phyloP scores from a whole-genome alignment of 768 basidiomycete genomes.

The Chalciporus piperatus region DNA sequence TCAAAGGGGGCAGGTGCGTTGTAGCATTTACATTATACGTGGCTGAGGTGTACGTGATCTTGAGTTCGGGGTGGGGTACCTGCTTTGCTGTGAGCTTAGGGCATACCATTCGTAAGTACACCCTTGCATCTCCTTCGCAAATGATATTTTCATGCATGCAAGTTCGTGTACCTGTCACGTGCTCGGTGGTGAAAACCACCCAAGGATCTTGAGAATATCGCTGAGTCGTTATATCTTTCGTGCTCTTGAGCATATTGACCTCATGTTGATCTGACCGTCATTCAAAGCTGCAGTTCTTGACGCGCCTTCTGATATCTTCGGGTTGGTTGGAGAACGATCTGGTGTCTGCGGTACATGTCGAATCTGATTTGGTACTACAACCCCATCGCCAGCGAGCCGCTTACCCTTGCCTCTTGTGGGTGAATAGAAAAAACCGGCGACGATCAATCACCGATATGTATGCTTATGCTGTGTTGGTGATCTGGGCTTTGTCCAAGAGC shows the following conservation, averaged over 20 bases:
- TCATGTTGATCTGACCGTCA: constrained; percentile 21
- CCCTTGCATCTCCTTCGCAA: constrained; percentile 43
- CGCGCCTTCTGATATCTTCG: neutral
- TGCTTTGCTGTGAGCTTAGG: constrained; percentile 19
- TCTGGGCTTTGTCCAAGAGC: too few species aligned
- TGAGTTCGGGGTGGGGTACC: constrained; percentile 28
- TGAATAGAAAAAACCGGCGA: too few species aligned
- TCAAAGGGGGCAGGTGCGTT: constrained; percentile 59
- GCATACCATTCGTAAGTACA: constrained; percentile 52
- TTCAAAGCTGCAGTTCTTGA: neutral
- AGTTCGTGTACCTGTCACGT: constrained; percentile 2
- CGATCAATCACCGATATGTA: too few species aligned
- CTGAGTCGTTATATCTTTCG: constrained; percentile 25
- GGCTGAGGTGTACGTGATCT: constrained; percentile 41
- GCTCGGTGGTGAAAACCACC: neutral
- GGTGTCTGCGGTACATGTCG: too few species aligned
- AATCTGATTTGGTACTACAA: too few species aligned
- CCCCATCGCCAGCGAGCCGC: too few species aligned
- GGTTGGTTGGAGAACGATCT: neutral
- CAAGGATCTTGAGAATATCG: constrained; percentile 6
- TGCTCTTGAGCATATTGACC: constrained; percentile 18
- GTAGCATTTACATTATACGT: constrained; percentile 42
- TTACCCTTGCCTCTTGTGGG: too few species aligned
- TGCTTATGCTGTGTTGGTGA: too few species aligned
- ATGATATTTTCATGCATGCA: constrained; percentile 35